Evolutionary conservation across 805 yeast genomes (phyloP).

Genomic region (Grigorovia humatica): DNA sequence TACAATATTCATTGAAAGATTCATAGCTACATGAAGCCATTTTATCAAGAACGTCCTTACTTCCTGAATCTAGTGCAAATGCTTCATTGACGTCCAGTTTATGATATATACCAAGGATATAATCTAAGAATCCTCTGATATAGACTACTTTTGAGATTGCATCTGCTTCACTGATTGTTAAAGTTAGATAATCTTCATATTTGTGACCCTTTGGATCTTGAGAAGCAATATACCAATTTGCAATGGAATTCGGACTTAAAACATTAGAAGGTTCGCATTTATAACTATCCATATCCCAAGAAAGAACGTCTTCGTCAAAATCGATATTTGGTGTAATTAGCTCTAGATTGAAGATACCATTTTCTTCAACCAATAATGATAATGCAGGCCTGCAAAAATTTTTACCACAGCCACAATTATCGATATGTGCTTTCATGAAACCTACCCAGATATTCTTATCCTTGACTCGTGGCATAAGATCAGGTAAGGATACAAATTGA

Average conservation of each 20-base stretch:
- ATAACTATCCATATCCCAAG: conserved; percentile 10
- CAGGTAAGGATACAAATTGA: conserved; percentile 12
- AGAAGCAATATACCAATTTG: conserved; percentile 10
- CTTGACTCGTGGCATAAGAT: conserved; percentile 7
- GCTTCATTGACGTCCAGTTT: not conserved
- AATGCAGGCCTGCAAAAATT: conserved; percentile 12
- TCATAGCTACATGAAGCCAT: conserved; percentile 3
- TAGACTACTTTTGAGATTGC: conserved; percentile 28
- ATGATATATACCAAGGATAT: conserved; percentile 26
- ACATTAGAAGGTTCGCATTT: conserved; percentile 8
- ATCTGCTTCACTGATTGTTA: conserved; percentile 33
- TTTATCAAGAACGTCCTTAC: not conserved
- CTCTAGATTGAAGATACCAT: conserved; percentile 12
- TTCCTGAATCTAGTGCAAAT: not conserved
- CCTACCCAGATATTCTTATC: conserved; percentile 16
- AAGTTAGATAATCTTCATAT: conserved; percentile 30
- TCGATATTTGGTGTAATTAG: conserved; percentile 9
- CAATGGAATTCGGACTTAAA: conserved; percentile 12
- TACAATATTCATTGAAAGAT: not conserved
- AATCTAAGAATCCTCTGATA: conserved; percentile 30
- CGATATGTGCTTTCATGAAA: conserved; percentile 11
- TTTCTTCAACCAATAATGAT: conserved; percentile 8
- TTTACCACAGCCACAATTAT: conserved; percentile 13
- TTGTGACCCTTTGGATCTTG: conserved; percentile 9
- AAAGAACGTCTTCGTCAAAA: conserved; percentile 8